phyloP scores from a whole-genome alignment of 116 monocot species.

The Cymodocea nodosa region DNA sequence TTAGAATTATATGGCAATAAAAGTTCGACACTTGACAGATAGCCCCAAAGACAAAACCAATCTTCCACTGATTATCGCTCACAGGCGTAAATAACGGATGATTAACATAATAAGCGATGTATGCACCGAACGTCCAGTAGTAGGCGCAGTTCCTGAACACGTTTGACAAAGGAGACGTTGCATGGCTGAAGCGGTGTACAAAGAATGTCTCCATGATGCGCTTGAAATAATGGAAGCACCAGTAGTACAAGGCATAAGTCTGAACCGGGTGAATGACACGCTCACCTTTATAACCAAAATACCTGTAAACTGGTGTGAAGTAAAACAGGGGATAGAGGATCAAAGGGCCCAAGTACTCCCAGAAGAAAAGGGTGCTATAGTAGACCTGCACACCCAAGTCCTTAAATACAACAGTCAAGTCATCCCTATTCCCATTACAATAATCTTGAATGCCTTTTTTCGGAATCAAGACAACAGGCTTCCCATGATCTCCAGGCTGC shows the following conservation, averaged over 20 bases:
- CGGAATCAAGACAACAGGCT: conserved; percentile 45
- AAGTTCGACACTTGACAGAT: conserved; percentile 79
- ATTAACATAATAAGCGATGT: conserved; percentile 87
- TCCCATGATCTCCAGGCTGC: conserved; percentile 36
- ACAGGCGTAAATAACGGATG: conserved; percentile 73
- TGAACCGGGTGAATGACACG: conserved; percentile 57
- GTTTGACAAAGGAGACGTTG: conserved; percentile 82
- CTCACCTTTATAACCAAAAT: conserved; percentile 52
- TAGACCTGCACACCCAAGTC: conserved; percentile 75
- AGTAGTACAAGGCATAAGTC: conserved; percentile 81
- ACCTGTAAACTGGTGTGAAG: conserved; percentile 75
- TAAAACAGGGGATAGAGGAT: conserved; percentile 84
- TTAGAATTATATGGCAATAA: conserved; percentile 63
- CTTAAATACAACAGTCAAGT: conserved; percentile 63
- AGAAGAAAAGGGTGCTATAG: conserved; percentile 92
- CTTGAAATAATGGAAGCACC: conserved; percentile 86
- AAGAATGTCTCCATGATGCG: conserved; percentile 89
- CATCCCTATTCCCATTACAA: conserved; percentile 35
- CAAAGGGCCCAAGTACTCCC: conserved; percentile 76
- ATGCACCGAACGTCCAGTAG: conserved; percentile 83
- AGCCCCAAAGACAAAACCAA: conserved; percentile 66
- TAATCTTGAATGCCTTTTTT: conserved; percentile 53
- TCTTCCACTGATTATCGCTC: conserved; percentile 68
- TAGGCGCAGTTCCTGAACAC: conserved; percentile 87
- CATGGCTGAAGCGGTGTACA: conserved; percentile 86